These are phyloP conservation scores for Phytopythium mirpurense DNA, from an alignment of 352 stramenopile species.

Conservation along the genomic window DNA sequence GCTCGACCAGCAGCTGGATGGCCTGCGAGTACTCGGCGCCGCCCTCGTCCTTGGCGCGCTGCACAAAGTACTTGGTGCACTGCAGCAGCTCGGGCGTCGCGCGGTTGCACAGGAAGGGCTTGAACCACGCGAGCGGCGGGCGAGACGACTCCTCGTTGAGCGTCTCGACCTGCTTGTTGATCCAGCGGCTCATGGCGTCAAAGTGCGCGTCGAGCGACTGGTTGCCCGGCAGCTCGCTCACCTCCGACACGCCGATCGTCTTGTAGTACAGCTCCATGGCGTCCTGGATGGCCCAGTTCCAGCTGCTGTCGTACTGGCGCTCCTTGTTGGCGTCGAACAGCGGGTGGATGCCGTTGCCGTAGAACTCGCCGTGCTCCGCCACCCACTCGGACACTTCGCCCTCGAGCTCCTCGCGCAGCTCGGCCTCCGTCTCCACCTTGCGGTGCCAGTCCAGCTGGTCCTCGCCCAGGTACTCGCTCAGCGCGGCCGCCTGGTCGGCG, in stretches of 20 bases:
- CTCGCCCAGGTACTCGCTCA: constrained; percentile 44
- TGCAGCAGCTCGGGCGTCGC: constrained; percentile 57
- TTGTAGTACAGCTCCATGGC: constrained; percentile 58
- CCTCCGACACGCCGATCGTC: constrained; percentile 24
- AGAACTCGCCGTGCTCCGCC: constrained; percentile 53
- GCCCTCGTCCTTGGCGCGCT: constrained; percentile 37
- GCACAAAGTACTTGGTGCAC: constrained; percentile 45
- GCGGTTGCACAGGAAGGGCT: constrained; percentile 63
- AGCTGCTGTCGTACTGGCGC: constrained; percentile 73
- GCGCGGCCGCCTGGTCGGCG: constrained; percentile 39
- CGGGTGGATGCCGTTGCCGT: constrained; percentile 40
- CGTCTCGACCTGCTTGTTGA: constrained; percentile 45
- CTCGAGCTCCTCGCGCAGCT: constrained; percentile 53
- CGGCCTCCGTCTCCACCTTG: constrained; percentile 44
- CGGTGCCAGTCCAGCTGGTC: constrained; percentile 46
- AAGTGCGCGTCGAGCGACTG: constrained; percentile 32
- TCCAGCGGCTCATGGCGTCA: constrained; percentile 48
- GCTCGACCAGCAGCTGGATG: constrained; percentile 52
- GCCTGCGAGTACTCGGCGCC: constrained; percentile 39
- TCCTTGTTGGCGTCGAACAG: constrained; percentile 74
- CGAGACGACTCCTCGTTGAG: constrained; percentile 23
- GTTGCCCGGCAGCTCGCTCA: constrained; percentile 18
- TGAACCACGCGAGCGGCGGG: constrained; percentile 54
- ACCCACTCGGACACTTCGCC: constrained; percentile 41
- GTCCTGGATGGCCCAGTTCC: constrained; percentile 79